phyloP scores from a whole-genome alignment of 140 eudicot genomes.

The Anethum foeniculum region DNA sequence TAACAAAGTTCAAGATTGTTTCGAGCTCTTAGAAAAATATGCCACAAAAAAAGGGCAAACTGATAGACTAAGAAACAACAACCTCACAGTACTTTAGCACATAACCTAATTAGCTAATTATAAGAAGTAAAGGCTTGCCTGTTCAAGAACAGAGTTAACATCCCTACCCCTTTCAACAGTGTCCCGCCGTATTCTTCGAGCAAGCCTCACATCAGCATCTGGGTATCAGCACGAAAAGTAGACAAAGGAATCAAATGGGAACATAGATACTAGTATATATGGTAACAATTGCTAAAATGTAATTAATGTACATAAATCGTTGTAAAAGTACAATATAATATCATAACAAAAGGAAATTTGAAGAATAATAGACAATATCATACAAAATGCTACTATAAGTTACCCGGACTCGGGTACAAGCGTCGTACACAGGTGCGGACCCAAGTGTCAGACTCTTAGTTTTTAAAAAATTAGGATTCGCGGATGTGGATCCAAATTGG shows the following conservation, averaged over 20 bases:
- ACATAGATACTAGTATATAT: not conserved
- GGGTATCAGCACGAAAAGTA: not conserved
- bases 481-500: too few relatives aligned
- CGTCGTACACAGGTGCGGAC: too few relatives aligned
- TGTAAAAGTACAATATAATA: too few relatives aligned
- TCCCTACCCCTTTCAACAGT: slow-evolving; percentile 99
- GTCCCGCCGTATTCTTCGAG: slow-evolving; percentile 98
- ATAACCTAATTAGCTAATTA: not conserved
- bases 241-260: not conserved
- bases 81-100: not conserved
- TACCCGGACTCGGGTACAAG: too few relatives aligned
- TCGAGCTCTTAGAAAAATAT: not conserved
- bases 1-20: too few relatives aligned
- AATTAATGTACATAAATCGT: not conserved
- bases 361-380: too few relatives aligned
- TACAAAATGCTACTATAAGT: too few relatives aligned
- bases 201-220: slow-evolving; percentile 99
- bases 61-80: not conserved
- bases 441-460: too few relatives aligned
- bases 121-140: slow-evolving; percentile 40
- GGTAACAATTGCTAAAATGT: not conserved
- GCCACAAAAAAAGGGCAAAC: too few relatives aligned
- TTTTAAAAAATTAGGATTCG: too few relatives aligned
- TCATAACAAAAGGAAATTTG: too few relatives aligned
- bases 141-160: slow-evolving; percentile 90